Evolutionary conservation across 1,284 basidiomycete species (phyloP).

Genomic region (Irpex sp.): DNA sequence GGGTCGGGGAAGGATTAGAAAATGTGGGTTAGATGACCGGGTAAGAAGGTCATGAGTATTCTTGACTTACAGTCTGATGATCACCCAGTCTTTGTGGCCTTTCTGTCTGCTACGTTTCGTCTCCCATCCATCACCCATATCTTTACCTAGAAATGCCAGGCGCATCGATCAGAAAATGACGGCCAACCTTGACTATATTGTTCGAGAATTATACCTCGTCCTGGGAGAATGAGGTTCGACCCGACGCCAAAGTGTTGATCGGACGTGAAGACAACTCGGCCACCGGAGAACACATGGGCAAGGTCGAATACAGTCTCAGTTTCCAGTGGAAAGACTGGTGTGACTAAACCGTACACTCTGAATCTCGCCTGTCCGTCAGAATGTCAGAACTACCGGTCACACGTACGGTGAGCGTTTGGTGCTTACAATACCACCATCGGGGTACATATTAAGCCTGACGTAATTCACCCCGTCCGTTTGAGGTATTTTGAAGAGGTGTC

Average conservation of each 20-base stretch:
- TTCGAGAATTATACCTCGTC: constrained; percentile 54
- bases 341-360: constrained; percentile 82
- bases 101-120: constrained; percentile 83
- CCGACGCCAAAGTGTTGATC: constrained; percentile 97
- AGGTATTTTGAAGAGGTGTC: constrained; percentile 81
- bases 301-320: constrained; percentile 67
- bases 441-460: constrained; percentile 93
- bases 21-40: not conserved
- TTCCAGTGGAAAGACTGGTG: constrained; percentile 56
- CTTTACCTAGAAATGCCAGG: constrained; percentile 41
- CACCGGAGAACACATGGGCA: constrained; percentile 89
- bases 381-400: constrained; percentile 10
- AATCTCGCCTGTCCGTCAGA: constrained; percentile 66
- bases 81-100: constrained; percentile 87
- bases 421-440: constrained; percentile 89
- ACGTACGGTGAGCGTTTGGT: constrained; percentile 1
- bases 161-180: not conserved
- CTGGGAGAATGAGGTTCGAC: constrained; percentile 88
- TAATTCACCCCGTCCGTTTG: constrained; percentile 62
- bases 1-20: not conserved
- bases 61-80: constrained; percentile 77
- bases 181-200: too few species aligned
- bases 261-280: constrained; percentile 73
- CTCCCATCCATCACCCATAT: constrained; percentile 99
- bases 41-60: not conserved